Evolutionary conservation across 164 flowering plant genomes (phyloP).

Genomic region (Aristolochia contorta): DNA sequence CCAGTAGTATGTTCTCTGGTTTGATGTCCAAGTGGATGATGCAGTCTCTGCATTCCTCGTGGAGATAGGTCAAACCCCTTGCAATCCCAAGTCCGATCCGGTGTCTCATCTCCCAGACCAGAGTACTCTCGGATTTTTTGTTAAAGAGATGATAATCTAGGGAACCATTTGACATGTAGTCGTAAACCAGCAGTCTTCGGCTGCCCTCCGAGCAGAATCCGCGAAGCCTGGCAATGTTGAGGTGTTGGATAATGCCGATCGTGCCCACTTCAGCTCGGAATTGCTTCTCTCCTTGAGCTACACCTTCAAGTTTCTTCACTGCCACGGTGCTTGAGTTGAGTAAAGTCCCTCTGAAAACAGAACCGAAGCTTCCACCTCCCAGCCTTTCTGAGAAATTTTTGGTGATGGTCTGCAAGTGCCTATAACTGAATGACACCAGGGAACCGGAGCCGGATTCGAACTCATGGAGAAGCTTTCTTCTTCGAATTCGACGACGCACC

Average conservation of each 20-base stretch:
- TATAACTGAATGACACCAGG: neutral
- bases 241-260: conserved; percentile 51
- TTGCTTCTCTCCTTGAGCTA: conserved; percentile 44
- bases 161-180: conserved; percentile 46
- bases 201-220: conserved; percentile 44
- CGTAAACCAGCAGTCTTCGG: conserved; percentile 37
- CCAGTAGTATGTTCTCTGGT: conserved; percentile 30
- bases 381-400: conserved; percentile 39
- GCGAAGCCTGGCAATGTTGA: conserved; percentile 40
- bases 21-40: conserved; percentile 32
- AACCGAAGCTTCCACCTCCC: conserved; percentile 47
- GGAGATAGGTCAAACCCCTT: conserved; percentile 24
- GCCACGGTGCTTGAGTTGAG: conserved; percentile 28
- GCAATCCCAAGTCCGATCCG: conserved; percentile 25
- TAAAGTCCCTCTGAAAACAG: conserved; percentile 36
- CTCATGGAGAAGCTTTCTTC: neutral
- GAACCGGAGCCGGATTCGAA: neutral
- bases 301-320: conserved; percentile 37
- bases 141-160: conserved; percentile 26
- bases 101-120: conserved; percentile 24
- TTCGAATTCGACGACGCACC: neutral
- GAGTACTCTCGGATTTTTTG: neutral
- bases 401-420: conserved; percentile 25
- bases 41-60: conserved; percentile 31
- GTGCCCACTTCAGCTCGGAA: conserved; percentile 53